Evolutionary conservation across 2,329 filamentous ascomycete genomes (phyloP).

Genomic region (Grosmannia huntii): DNA sequence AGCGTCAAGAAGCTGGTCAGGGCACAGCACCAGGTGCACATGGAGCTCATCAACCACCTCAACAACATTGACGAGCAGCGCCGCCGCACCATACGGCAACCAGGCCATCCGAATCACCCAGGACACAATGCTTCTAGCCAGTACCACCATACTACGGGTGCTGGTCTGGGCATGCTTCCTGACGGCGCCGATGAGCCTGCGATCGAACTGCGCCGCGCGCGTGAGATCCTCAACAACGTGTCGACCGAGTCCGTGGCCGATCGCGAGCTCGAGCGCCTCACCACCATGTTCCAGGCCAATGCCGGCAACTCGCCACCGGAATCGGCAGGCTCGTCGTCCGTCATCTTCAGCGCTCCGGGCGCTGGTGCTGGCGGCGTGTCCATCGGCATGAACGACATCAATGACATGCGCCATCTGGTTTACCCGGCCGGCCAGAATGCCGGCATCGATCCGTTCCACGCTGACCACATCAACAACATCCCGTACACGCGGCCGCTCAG

Average conservation of each 20-base stretch:
- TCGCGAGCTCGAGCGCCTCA: conserved; percentile 42
- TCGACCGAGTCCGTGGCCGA: conserved; percentile 39
- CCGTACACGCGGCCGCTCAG: conserved; percentile 70
- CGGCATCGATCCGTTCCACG: conserved; percentile 88
- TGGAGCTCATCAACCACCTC: conserved; percentile 44
- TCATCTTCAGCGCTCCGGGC: conserved; percentile 42
- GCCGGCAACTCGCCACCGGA: conserved; percentile 32
- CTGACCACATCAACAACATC: conserved; percentile 89
- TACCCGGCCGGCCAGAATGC: conserved; percentile 86
- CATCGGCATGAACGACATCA: conserved; percentile 36
- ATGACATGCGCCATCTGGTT: conserved; percentile 54
- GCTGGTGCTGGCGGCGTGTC: conserved; percentile 21
- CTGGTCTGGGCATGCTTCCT: conserved; percentile 26
- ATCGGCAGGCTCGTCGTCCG: conserved; percentile 31
- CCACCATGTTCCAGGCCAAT: conserved; percentile 36
- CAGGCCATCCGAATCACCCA: conserved; percentile 22
- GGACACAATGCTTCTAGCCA: conserved; percentile 25
- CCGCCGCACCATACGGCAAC: conserved; percentile 27
- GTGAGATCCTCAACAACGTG: conserved; percentile 41
- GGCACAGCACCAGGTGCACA: conserved; percentile 42
- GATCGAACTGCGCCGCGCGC: conserved; percentile 40
- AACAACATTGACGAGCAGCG: conserved; percentile 32
- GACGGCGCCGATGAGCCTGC: conserved; percentile 34
- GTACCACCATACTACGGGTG: conserved; percentile 20
- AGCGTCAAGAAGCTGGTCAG: conserved; percentile 48